Conservation (phyloP, 345 rosid genomes). For the Eucalyptus leucophloia region DNA sequence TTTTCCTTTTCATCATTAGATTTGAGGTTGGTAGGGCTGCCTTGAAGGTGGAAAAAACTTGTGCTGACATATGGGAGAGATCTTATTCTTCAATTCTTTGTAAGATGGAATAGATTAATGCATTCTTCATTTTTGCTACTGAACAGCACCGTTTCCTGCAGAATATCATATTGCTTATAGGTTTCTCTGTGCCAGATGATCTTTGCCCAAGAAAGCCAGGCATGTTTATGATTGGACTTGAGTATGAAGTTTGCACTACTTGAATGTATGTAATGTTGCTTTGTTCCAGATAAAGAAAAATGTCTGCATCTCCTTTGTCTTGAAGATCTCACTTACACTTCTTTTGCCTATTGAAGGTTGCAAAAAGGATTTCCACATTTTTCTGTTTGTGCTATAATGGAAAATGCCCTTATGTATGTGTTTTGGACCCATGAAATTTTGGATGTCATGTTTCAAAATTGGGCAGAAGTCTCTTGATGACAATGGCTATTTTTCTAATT, state of each 20-base stretch:
- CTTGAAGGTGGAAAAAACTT: neutral
- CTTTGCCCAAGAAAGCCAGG: neutral
- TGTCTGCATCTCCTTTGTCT: too few relatives aligned
- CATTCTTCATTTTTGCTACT: neutral
- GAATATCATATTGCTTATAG: neutral
- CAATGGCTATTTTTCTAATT: too few relatives aligned
- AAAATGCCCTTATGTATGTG: too few relatives aligned
- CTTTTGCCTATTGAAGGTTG: too few relatives aligned
- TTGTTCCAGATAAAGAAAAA: too few relatives aligned
- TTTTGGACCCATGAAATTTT: too few relatives aligned
- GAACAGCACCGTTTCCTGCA: neutral
- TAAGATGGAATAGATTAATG: neutral
- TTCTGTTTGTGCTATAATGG: too few relatives aligned
- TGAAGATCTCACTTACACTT: too few relatives aligned
- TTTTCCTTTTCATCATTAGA: neutral
- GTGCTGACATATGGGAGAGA: neutral
- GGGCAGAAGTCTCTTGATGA: too few relatives aligned
- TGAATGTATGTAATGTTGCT: too few relatives aligned
- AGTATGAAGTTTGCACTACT: neutral
- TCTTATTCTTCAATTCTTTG: neutral
- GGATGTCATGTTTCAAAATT: too few relatives aligned
- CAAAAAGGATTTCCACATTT: too few relatives aligned
- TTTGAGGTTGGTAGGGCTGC: neutral
- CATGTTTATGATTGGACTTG: neutral
- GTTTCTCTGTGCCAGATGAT: neutral